Conservation (phyloP, 345 rosid species). For the Eucalyptus cladocalyx region DNA sequence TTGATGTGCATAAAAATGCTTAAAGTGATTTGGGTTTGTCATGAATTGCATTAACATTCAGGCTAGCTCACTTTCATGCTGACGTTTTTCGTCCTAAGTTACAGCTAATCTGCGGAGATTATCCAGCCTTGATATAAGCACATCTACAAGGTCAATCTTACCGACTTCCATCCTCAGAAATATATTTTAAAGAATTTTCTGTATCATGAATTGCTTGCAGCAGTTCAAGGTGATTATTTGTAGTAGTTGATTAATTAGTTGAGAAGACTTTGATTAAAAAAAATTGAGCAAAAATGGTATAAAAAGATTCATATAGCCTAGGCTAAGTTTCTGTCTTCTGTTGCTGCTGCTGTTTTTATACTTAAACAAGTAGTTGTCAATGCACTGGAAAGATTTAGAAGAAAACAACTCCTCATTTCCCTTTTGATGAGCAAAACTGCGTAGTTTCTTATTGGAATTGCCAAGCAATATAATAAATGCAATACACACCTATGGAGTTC, state of each 20-base stretch:
- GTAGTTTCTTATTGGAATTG: neutral
- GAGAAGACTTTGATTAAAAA: neutral
- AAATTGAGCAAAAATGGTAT: neutral
- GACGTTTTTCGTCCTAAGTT: neutral
- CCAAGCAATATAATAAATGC: neutral
- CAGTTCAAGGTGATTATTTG: neutral
- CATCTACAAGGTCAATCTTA: constrained; percentile 10
- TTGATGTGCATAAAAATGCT: neutral
- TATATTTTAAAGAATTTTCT: neutral
- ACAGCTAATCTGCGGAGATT: constrained; percentile 18
- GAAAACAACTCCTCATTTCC: neutral
- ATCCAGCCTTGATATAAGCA: constrained; percentile 21
- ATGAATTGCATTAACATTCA: neutral
- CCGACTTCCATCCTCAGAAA: neutral
- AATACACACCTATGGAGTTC: neutral
- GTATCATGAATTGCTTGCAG: neutral
- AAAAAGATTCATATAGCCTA: neutral
- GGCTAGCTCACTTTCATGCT: neutral
- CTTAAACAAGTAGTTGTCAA: neutral
- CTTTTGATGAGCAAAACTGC: neutral
- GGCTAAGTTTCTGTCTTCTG: neutral
- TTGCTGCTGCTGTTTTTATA: neutral
- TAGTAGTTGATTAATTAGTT: neutral
- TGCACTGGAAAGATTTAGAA: neutral
- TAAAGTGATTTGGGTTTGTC: neutral